Evolutionary conservation across 169 alveolate species (phyloP), one percentile per base, ranked within the genome.

Genomic region (Plasmodium gonderi): DNA sequence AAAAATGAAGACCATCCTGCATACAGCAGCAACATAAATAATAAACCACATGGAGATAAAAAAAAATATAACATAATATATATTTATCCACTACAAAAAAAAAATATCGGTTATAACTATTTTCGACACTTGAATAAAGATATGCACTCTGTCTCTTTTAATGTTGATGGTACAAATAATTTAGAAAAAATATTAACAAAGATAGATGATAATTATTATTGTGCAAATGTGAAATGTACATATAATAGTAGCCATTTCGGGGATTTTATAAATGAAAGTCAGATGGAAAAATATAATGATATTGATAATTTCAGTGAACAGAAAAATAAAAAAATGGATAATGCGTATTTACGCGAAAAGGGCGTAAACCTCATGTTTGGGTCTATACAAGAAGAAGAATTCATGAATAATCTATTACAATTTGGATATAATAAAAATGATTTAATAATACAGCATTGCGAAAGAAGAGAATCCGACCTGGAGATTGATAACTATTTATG

Each of bases 61-160:
- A 65, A 40, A 44, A 44, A 11, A 20, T 11, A n/a, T 20, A 72
- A 42, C 31, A 76, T 87, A 26, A 23, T 76, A 64, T 87, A 51
- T 68, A 36, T 87, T 14, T 65, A 74, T 33, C 80, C 93, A 3
- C 33, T 87, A 20, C 36, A 45, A 77, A 87, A 77, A 45, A 75
- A 45, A 67, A 42, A 87, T 29, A 87, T 87, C 14, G 38, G 44
- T 69, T 87, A 17, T 45, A 68, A 75, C 75, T 47, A 29, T 26
- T 87, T 87, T 54, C 29, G 36, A 40, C 69, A 75, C 20, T 44
- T 87, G 47, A 65, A 79, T 64, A 36, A 75, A 65, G 68, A 87
- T 20, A 75, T 87, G 93, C 77, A 54, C 26, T 79, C 93, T 17
- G 69, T 87, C 3, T 65, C 90, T 29, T 87, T 87, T 64, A 45